phyloP scores from a whole-genome alignment of 768 basidiomycete genomes.

The Ramaria sp. region DNA sequence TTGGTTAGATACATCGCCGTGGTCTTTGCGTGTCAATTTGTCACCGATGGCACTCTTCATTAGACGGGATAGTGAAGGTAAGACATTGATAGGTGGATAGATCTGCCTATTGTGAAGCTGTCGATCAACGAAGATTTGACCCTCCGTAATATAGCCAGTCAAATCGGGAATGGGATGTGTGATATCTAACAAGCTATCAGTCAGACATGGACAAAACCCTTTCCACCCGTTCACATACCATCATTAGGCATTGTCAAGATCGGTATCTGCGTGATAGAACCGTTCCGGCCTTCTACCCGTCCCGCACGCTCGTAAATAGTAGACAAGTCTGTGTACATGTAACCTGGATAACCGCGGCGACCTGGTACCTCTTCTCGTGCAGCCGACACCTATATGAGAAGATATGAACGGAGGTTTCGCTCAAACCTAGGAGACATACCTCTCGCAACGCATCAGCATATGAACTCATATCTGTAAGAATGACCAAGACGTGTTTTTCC shows the following conservation, averaged over 20 bases:
- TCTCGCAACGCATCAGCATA: conserved; percentile 96
- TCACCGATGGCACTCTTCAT: conserved; percentile 99
- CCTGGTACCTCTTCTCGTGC: conserved; percentile 99
- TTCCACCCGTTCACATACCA: conserved; percentile 43
- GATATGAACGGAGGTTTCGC: conserved; percentile 6
- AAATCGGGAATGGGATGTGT: conserved; percentile 99
- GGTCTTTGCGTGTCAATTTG: conserved; percentile 93
- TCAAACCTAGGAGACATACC: conserved; percentile 33
- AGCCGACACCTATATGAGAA: conserved; percentile 67
- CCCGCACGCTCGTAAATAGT: conserved; percentile 99
- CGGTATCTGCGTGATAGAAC: conserved; percentile 98
- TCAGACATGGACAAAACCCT: conserved; percentile 6
- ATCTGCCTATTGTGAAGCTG: conserved; percentile 95
- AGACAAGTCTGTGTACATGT: conserved; percentile 99
- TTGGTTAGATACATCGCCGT: conserved; percentile 98
- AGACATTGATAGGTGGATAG: conserved; percentile 98
- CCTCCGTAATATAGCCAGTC: conserved; percentile 99
- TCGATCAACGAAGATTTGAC: conserved; percentile 97
- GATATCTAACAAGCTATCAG: conserved; percentile 55
- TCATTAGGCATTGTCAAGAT: conserved; percentile 99
- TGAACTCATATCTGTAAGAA: conserved; percentile 98
- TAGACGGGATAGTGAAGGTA: conserved; percentile 94
- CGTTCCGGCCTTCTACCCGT: conserved; percentile 94
- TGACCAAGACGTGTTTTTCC: conserved; percentile 98
- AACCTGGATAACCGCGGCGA: conserved; percentile 95